Evolutionary conservation across 2,329 filamentous ascomycete genomes (phyloP).

Genomic region (Aureobasidium subglaciale): DNA sequence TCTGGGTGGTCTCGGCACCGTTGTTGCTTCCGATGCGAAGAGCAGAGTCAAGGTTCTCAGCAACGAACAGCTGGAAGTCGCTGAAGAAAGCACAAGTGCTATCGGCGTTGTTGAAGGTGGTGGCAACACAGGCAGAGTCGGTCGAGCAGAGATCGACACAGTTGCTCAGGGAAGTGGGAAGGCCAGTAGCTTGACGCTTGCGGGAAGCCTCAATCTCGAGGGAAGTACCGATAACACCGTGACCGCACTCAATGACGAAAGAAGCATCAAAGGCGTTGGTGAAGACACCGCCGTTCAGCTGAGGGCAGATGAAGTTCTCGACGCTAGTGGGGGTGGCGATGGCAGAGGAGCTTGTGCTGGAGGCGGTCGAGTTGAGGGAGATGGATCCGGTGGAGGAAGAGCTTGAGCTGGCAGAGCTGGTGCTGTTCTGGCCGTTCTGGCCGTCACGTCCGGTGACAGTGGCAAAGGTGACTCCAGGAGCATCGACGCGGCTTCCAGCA

Average conservation of each 20-base stretch:
- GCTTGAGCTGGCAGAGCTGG: neutral
- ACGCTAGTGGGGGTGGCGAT: neutral
- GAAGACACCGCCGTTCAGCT: neutral
- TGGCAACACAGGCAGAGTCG: neutral
- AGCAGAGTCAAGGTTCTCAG: slow-evolving; percentile 5
- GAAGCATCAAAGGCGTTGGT: neutral
- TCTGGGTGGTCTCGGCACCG: neutral
- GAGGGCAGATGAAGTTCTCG: slow-evolving; percentile 5
- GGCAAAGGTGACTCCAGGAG: slow-evolving; percentile 8
- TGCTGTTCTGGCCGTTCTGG: neutral
- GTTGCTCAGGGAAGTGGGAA: neutral
- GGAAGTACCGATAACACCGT: neutral
- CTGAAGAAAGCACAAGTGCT: slow-evolving; percentile 8
- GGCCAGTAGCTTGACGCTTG: slow-evolving; percentile 10
- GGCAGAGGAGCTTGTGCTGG: neutral
- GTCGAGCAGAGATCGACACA: slow-evolving; percentile 13
- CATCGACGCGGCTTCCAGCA: neutral
- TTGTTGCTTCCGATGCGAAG: neutral
- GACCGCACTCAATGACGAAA: slow-evolving; percentile 1
- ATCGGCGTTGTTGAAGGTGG: neutral
- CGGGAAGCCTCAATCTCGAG: neutral
- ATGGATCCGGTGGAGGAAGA: too few species aligned
- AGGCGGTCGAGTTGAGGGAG: neutral
- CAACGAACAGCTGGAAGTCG: neutral
- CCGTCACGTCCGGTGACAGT: neutral